Evolutionary conservation across 805 yeast species (phyloP).

Genomic region (Komagataella pseudopastoris): DNA sequence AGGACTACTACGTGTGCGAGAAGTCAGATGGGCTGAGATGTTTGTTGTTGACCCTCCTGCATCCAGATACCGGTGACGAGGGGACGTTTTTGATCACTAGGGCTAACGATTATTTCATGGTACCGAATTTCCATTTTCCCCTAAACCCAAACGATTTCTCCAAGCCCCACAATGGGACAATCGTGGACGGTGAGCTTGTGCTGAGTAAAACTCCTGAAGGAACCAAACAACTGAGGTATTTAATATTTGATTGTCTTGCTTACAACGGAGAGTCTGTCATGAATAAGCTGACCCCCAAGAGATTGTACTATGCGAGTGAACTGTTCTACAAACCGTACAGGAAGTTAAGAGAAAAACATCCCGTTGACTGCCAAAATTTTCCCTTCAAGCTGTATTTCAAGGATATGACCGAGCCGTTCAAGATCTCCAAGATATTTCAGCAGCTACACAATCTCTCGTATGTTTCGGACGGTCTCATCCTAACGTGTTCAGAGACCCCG

Average conservation of each 20-base stretch:
- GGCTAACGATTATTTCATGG: constrained; percentile 72
- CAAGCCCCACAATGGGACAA: constrained; percentile 71
- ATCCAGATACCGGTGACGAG: constrained; percentile 63
- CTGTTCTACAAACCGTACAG: constrained; percentile 74
- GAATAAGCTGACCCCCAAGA: constrained; percentile 58
- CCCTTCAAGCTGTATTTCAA: constrained; percentile 84
- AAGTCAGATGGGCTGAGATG: constrained; percentile 91
- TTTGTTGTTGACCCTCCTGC: constrained; percentile 47
- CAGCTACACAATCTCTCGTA: constrained; percentile 67
- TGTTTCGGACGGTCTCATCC: constrained; percentile 86
- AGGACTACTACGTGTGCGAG: constrained; percentile 91
- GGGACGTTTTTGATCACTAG: constrained; percentile 83
- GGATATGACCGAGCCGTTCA: constrained; percentile 75
- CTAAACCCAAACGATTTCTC: constrained; percentile 27
- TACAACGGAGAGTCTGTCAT: constrained; percentile 64
- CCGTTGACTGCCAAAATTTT: constrained; percentile 61
- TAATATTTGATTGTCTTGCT: constrained; percentile 86
- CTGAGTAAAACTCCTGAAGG: constrained; percentile 46
- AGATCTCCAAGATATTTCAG: constrained; percentile 60
- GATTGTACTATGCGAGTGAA: constrained; percentile 79
- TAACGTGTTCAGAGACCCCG: constrained; percentile 83
- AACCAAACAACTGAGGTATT: constrained; percentile 56
- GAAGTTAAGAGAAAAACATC: constrained; percentile 51
- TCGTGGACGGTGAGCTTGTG: constrained; percentile 91
- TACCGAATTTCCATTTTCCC: constrained; percentile 83